Evolutionary conservation across 2,329 filamentous ascomycete genomes (phyloP), one percentile per base, ranked within the genome.

Genomic region (Zymoseptoria tritici): DNA sequence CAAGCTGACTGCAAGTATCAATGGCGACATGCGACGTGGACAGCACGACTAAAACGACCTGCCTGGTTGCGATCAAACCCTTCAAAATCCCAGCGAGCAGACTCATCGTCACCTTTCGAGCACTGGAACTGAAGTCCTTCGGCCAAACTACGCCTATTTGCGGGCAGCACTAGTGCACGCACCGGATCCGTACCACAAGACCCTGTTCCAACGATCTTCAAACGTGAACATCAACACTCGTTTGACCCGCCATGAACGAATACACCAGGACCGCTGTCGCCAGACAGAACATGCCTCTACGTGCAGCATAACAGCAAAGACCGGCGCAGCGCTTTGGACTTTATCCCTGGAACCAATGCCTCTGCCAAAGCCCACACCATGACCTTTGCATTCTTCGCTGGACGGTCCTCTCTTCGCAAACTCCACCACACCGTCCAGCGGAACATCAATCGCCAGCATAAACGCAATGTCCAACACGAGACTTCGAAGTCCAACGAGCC

Each of bases 391-490:
- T 64, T 62, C 55, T 61, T 72, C 60, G 61, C 65, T 60, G 65
- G 66, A 59, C 68, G 69, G 60, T 63, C 66, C 19, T 71, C 64
- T 20, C 26, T 72, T 20, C 66, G 66, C 19, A 66, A 66, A 36
- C 68, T 73, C n/a, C 70, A 73, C 60, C 64, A 67, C 55, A 67
- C 66, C 59, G 69, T 71, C 57, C 66, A 72, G 59, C 68, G 70
- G 60, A 72, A 71, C 59, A 64, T 72, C 52, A 50, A 64, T 54
- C 66, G 65, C 49, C 65, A 66, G 29, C 69, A 72, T 49, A 66
- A 53, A 53, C 62, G 55, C 26, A 57, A 58, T 36, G 54, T 54
- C 7, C 63, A 65, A 36, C 57, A 64, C 59, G 61, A 68, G 26
- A 67, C 65, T 22, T 57, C 63, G 20, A 68, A 63, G 6, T 31